phyloP scores from a whole-genome alignment of 495 filamentous ascomycete genomes.

The Penicillium chermesinum region DNA sequence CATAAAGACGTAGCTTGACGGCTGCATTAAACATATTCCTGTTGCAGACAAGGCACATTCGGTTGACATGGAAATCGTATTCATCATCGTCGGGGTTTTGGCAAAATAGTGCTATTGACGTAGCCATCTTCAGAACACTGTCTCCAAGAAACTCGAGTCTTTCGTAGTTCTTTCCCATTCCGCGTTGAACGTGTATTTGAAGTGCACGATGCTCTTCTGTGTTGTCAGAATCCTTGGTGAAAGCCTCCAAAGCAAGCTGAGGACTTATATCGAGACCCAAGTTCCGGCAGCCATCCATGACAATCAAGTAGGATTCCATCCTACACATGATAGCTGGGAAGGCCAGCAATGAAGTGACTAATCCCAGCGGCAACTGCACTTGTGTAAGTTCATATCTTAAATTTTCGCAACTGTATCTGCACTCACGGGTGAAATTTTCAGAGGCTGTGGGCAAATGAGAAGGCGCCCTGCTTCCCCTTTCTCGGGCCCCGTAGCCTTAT shows the following conservation, averaged over 20 bases:
- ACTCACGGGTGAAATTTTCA: conserved; percentile 73
- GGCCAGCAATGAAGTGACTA: conserved; percentile 61
- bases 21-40: conserved; percentile 79
- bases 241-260: conserved; percentile 74
- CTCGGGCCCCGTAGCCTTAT: conserved; percentile 52
- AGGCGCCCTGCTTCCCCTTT: conserved; percentile 30
- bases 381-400: too few relatives aligned
- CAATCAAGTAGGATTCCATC: conserved; percentile 76
- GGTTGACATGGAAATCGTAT: conserved; percentile 80
- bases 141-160: conserved; percentile 92
- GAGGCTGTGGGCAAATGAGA: conserved; percentile 54
- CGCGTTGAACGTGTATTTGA: conserved; percentile 70
- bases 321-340: conserved; percentile 83
- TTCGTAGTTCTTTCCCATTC: conserved; percentile 97
- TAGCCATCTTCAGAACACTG: conserved; percentile 92
- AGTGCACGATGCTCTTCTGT: conserved; percentile 68
- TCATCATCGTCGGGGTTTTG: conserved; percentile 74
- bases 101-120: conserved; percentile 76
- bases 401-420: conserved; percentile 52
- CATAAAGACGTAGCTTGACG: conserved; percentile 54
- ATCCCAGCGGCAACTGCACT: conserved; percentile 55
- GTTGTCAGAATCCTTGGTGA: conserved; percentile 94
- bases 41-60: conserved; percentile 92
- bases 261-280: conserved; percentile 57
- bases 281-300: conserved; percentile 62